Percentiles rank a stretch among this genome's conserved stretches.
Evolutionary conservation across 176 grass and related monocot genomes (phyloP).

Genomic region (Zea luxurians): DNA sequence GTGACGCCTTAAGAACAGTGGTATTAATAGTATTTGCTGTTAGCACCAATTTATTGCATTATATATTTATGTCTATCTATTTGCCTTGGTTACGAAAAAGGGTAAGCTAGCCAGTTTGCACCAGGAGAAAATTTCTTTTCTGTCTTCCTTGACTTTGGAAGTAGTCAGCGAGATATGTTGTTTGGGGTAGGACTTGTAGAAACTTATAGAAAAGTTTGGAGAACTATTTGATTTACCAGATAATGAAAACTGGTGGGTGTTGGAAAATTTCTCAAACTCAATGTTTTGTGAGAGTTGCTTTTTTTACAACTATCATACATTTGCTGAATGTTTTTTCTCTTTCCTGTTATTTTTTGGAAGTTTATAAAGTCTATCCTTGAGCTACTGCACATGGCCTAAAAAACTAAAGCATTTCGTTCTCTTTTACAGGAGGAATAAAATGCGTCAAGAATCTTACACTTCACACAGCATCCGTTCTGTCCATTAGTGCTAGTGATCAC

Average conservation of each 20-base stretch:
- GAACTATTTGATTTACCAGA: not conserved
- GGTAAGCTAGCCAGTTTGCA: not conserved
- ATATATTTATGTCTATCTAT: conserved; percentile 8
- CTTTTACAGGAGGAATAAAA: conserved; percentile 76
- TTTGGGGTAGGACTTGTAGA: not conserved
- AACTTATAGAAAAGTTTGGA: not conserved
- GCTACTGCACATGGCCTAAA: not conserved
- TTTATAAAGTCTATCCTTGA: conserved; percentile 15
- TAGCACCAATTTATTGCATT: not conserved
- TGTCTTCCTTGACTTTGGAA: not conserved
- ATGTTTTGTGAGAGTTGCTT: not conserved
- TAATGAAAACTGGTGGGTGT: not conserved
- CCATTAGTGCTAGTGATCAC: conserved; percentile 83
- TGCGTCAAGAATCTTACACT: conserved; percentile 94
- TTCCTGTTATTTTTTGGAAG: conserved; percentile 22
- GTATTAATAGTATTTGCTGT: conserved; percentile 13
- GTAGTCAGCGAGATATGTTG: not conserved
- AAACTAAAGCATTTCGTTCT: conserved; percentile 29
- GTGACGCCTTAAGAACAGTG: too few relatives aligned
- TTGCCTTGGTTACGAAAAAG: not conserved
- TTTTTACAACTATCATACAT: conserved; percentile 17
- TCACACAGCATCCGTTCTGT: conserved; percentile 79
- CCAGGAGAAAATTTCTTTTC: not conserved
- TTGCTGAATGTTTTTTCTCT: conserved; percentile 26
- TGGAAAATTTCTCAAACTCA: not conserved